Percentiles rank a stretch among this genome's conserved stretches.
These are phyloP conservation scores for Buxus sempervirens DNA, from an alignment of 164 flowering plant species.

Conservation along the genomic window DNA sequence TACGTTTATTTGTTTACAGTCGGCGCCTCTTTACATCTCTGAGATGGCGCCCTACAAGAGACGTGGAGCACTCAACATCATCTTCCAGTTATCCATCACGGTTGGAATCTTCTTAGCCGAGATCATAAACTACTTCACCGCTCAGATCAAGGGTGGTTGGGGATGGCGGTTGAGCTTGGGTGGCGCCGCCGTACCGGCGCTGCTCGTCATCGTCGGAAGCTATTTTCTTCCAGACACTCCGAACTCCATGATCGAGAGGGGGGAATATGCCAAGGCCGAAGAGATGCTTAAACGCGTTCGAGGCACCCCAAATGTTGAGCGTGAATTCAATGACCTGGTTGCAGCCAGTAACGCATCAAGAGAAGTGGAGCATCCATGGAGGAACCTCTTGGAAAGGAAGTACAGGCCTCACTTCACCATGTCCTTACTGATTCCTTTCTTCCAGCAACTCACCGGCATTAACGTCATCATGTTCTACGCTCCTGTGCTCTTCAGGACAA, in stretches of 20 bases:
- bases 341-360: constrained; percentile 24
- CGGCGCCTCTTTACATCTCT: constrained; percentile 34
- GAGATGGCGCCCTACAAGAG: constrained; percentile 38
- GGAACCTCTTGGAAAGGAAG: constrained; percentile 17
- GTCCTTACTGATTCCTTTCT: constrained; percentile 28
- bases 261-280: constrained; percentile 12
- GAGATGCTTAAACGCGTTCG: constrained; percentile 24
- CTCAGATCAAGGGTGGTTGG: constrained; percentile 34
- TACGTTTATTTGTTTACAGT: constrained; percentile 10
- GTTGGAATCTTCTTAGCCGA: constrained; percentile 29
- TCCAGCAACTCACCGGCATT: constrained; percentile 29
- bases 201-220: constrained; percentile 25
- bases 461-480: constrained; percentile 38
- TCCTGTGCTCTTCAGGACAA: constrained; percentile 27
- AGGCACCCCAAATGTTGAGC: constrained; percentile 17
- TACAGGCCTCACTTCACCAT: constrained; percentile 28
- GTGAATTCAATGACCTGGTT: constrained; percentile 15
- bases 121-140: constrained; percentile 24
- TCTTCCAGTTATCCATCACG: constrained; percentile 32
- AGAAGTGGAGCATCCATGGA: constrained; percentile 26
- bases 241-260: constrained; percentile 30
- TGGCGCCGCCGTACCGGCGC: constrained; percentile 31
- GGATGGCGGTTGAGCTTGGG: constrained; percentile 37
- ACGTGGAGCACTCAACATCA: constrained; percentile 31
- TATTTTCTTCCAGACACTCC: constrained; percentile 37